Conservation (phyloP, 2,329 filamentous ascomycete species). For the Monilinia fructicola region DNA sequence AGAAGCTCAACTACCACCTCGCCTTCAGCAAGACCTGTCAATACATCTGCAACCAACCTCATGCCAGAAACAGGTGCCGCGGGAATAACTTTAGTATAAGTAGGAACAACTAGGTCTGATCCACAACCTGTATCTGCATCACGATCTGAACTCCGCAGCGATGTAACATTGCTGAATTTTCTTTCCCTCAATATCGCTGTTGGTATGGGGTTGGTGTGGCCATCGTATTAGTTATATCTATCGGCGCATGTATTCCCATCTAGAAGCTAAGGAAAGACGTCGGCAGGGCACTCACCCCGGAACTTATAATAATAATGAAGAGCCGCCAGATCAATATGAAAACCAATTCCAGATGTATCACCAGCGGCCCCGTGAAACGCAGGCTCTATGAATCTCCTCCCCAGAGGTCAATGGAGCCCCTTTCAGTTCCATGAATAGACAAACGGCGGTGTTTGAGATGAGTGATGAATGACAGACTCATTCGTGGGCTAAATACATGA, state of each 20-base stretch:
- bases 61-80: neutral
- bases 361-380: neutral
- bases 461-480: neutral
- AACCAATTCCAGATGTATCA: no score
- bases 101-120: neutral
- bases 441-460: neutral
- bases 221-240: neutral
- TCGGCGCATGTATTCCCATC: neutral
- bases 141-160: neutral
- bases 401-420: neutral
- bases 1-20: neutral
- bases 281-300: neutral
- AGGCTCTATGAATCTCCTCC: neutral
- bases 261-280: neutral
- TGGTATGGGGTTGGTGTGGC: neutral
- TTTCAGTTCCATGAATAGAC: neutral
- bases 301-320: no score
- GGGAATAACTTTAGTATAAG: neutral
- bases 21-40: neutral
- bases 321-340: no score
- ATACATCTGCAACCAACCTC: neutral
- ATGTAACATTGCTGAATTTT: neutral
- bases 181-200: neutral
- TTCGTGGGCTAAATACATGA: conserved; percentile 12
- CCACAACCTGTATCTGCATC: neutral